Base-by-base conservation (phyloP, 768 basidiomycete genomes). In the Melanogaster broomeanus region DNA sequence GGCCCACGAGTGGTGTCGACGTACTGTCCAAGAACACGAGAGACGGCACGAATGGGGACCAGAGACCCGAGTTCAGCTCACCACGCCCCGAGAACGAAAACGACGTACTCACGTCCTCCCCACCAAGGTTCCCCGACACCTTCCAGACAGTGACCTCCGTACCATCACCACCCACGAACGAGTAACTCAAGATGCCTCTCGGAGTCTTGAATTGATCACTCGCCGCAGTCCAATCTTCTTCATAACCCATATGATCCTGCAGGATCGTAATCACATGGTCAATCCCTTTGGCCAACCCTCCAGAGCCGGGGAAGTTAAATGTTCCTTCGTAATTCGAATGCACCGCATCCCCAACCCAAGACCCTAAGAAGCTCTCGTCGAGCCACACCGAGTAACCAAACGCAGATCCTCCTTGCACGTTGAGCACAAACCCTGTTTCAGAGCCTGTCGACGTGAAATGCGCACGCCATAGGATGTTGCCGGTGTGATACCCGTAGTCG, bases 201-300 rank as follows among this genome's bases (percentile, higher is more conserved):
- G 80, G 79, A 2, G 63, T 60, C 59, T 81, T 79, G 64, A 80
- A 80, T 21, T 12, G 45, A 34, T 80, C 77, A n/a, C 69, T 72
- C 3, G 72, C 76, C 33, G 70, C 72, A 4, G 55, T 53, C 71
- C 70, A 72, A 48, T 78, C 72, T 51, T 76, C 75, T 34, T 80
- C 79, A 30, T 75, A 72, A 7, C 78, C 78, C 78, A 80, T 80
- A 51, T 80, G 80, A 55, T 80, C 80, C 61, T 81, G 77, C 21
- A 81, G 50, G 33, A 82, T 75, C 1, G 79, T 81, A 40, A 82
- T 60, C 27, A 79, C 66, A 53, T 81, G 74, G 25, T 58, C 56
- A 4, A 69, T 68, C 10, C 69, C 74, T 15, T 19, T 28, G 18
- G 22, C 12, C 13, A 63, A 50, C 21, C 42, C 40, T 25, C 13